A percentile compares a stretch with the other conserved stretches of the same genome.
Conservation (phyloP, 2,329 filamentous ascomycete species). For the Trichoderma harzianum region DNA sequence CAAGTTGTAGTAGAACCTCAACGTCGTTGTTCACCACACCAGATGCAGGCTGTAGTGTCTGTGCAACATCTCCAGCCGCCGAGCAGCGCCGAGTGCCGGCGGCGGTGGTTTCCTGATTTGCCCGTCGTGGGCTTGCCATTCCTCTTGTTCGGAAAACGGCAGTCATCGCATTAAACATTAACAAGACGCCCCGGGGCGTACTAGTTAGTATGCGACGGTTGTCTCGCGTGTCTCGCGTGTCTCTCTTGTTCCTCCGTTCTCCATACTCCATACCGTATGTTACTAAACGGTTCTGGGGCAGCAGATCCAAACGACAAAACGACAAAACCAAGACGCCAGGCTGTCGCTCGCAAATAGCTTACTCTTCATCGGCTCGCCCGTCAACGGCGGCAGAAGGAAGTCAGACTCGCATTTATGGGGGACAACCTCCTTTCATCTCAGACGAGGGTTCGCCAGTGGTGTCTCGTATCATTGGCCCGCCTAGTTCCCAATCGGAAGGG, state of each 20-base stretch:
- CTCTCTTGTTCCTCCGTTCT: background rate
- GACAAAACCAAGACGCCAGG: background rate
- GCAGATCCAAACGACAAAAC: background rate
- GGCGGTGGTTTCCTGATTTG: background rate
- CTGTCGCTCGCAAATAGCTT: background rate
- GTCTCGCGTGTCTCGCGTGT: background rate
- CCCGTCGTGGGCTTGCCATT: background rate
- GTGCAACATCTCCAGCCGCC: background rate
- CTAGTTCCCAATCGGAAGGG: background rate
- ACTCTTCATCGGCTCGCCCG: background rate
- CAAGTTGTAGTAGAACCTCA: background rate
- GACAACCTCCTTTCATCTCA: background rate
- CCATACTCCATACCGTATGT: no score
- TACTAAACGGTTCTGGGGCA: background rate
- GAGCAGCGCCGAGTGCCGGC: conserved; percentile 5
- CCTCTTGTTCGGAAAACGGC: background rate
- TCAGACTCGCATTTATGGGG: background rate
- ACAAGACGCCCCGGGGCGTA: background rate
- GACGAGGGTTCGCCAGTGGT: background rate
- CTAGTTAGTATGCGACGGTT: background rate
- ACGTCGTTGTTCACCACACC: background rate
- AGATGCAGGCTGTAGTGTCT: background rate
- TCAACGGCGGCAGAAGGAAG: background rate
- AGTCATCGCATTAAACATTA: background rate
- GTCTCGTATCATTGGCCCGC: background rate